These are phyloP conservation scores for Pelargonium nanum DNA, from an alignment of 345 rosid genomes.

Conservation along the genomic window DNA sequence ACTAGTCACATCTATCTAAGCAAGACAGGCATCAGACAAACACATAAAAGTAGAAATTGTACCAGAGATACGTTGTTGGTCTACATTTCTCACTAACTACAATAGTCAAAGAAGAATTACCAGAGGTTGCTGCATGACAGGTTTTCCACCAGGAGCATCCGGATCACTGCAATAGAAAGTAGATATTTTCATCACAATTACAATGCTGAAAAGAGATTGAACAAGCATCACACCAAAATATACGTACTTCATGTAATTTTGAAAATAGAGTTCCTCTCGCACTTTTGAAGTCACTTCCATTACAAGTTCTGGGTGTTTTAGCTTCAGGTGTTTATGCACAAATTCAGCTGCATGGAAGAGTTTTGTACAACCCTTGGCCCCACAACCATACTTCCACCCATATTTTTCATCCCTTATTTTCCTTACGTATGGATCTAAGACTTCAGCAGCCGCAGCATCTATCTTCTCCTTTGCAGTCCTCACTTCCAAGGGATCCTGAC, in stretches of 20 bases:
- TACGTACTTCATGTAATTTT: slow-evolving; percentile 92
- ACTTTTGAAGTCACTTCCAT: slow-evolving; percentile 75
- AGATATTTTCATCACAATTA: too few relatives aligned
- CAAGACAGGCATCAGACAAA: too few relatives aligned
- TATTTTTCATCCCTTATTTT: slow-evolving; percentile 99
- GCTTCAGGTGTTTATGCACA: slow-evolving; percentile 97
- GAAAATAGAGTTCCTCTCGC: slow-evolving; percentile 89
- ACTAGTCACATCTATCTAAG: too few relatives aligned
- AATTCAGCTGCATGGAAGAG: slow-evolving; percentile 99
- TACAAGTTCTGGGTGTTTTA: slow-evolving; percentile 80
- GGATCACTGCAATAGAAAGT: slow-evolving; percentile 52
- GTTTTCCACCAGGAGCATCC: slow-evolving; percentile 94
- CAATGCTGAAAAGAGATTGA: too few relatives aligned
- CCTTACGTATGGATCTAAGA: slow-evolving; percentile 82
- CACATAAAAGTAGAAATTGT: too few relatives aligned
- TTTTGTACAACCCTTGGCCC: slow-evolving; percentile 98
- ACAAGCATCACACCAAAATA: background rate
- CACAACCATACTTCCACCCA: slow-evolving; percentile 99
- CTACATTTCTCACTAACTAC: too few relatives aligned
- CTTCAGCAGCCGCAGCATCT: slow-evolving; percentile 76
- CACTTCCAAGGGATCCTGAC: slow-evolving; percentile 85
- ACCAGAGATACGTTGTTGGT: too few relatives aligned
- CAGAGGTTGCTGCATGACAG: slow-evolving; percentile 74
- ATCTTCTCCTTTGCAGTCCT: slow-evolving; percentile 93
- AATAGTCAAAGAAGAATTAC: slow-evolving; percentile 24